Conservation (phyloP, 805 yeast species). For the Ogataea siamensis region DNA sequence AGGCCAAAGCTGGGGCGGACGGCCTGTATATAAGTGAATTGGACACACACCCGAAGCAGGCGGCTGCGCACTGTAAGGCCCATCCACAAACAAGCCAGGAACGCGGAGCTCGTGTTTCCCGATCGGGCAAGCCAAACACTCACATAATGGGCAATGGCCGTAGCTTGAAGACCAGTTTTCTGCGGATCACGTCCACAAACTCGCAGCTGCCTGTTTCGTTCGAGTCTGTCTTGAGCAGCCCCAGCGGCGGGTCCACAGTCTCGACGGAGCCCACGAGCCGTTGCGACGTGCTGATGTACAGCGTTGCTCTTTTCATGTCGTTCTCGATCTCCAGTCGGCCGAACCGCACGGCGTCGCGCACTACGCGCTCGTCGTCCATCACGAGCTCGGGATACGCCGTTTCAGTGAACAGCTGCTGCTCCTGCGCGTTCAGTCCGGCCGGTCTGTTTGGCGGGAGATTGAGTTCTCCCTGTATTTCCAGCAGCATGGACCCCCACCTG, state of each 20-base stretch:
- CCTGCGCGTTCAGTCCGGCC: conserved; percentile 33
- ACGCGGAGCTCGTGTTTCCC: background rate
- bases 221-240: conserved; percentile 49
- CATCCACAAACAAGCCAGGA: conserved; percentile 8
- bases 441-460: conserved; percentile 44
- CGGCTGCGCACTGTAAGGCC: too few species aligned
- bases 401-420: conserved; percentile 35
- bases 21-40: background rate
- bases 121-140: background rate
- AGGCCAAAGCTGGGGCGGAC: conserved; percentile 7
- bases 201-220: conserved; percentile 37
- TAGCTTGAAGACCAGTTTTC: conserved; percentile 59
- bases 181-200: conserved; percentile 56
- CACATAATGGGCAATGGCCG: conserved; percentile 80
- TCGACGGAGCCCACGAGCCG: conserved; percentile 62
- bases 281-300: conserved; percentile 68
- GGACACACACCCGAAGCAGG: too few species aligned
- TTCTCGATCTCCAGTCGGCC: conserved; percentile 48
- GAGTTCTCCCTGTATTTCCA: conserved; percentile 76
- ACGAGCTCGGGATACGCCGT: conserved; percentile 22
- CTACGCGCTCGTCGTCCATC: conserved; percentile 3
- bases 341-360: conserved; percentile 44
- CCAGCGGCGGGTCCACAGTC: conserved; percentile 62
- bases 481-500: conserved; percentile 53
- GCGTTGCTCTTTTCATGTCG: conserved; percentile 47